A percentile compares a stretch with the other conserved stretches of the same genome.
These are phyloP conservation scores for Trichoderma parareesei DNA, from an alignment of 495 filamentous ascomycete genomes.

Conservation along the genomic window DNA sequence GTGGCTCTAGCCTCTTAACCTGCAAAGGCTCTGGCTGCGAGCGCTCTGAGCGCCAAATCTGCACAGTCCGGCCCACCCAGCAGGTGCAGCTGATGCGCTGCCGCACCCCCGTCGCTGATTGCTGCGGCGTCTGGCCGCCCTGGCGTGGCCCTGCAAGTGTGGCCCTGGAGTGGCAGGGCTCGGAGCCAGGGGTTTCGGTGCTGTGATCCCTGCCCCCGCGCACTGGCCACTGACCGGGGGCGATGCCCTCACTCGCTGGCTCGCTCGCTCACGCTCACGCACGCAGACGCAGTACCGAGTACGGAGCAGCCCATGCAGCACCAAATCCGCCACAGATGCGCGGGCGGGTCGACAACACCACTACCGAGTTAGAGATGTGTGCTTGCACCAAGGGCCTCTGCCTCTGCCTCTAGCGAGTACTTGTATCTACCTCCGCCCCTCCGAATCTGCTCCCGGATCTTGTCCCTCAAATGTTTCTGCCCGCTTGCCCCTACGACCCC, in stretches of 20 bases:
- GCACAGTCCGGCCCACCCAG: slow-evolving; percentile 2
- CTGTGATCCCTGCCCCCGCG: not conserved
- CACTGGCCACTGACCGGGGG: not conserved
- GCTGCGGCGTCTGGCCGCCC: not conserved
- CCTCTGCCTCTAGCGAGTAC: slow-evolving; percentile 8
- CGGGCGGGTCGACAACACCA: slow-evolving; percentile 9
- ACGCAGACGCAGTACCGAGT: not conserved
- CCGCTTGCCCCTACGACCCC: not conserved
- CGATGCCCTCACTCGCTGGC: too few species aligned
- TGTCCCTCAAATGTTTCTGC: slow-evolving; percentile 6
- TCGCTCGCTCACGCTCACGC: not conserved
- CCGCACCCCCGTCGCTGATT: slow-evolving; percentile 2
- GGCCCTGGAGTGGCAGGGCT: slow-evolving; percentile 1
- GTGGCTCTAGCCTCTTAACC: not conserved
- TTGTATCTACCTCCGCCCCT: slow-evolving; percentile 9
- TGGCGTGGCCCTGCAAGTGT: not conserved
- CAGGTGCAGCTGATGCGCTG: slow-evolving; percentile 2
- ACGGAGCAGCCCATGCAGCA: not conserved
- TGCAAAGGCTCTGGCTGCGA: not conserved
- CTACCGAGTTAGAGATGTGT: slow-evolving; percentile 4
- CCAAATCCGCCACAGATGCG: slow-evolving; percentile 5
- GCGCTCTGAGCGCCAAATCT: slow-evolving; percentile 8
- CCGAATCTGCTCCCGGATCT: slow-evolving; percentile 1
- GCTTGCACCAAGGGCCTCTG: not conserved
- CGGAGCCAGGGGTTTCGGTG: slow-evolving; percentile 7